Evolutionary conservation across 352 stramenopile species (phyloP), one percentile per base, ranked within the genome.

Genomic region (Phytophthora boehmeriae): DNA sequence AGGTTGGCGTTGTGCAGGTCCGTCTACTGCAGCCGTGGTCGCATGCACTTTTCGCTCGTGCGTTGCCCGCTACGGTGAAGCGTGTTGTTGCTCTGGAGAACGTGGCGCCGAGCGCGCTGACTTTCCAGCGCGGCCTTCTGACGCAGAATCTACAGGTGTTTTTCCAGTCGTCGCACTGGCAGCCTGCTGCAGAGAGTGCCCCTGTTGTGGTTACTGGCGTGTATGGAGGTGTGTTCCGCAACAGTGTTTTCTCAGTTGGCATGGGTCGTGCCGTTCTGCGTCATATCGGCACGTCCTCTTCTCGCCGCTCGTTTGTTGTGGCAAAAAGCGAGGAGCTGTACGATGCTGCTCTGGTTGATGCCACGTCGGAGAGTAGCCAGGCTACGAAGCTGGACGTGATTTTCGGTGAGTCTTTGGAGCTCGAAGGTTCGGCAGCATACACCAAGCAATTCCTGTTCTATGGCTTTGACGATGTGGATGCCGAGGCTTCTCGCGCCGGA

Each of bases 391-490:
- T 88, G 20, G 78, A 91, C 50, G 79, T 89, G 5, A 60, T 90
- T 34, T 88, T 80, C 39, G 79, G 81, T 17, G 58, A 75, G 4
- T 46, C 25, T 8, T 65, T 82, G 10, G 77, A 89, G 46, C 65
- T 86, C 14, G 56, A 70, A 16, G 69, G 57, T 28, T 54, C 54
- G 0, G 79, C 83, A 27, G 73, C 74, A 1, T 89, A 82, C 66
- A 83, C 87, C 9, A 97, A 92, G 54, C 87, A 98, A 68, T 97
- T 89, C 69, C 75, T 98, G 46, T 92, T 98, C 63, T 97, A 82
- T 72, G 88, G 89, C 35, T 96, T 92, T 63, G 87, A 90, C 35
- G 87, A 83, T 44, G 86, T 93, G 41, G 78, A 88, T 19, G 73
- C 90, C 30, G 76, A 84, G 19, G 48, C 34, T 20, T 63, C 79